A percentile compares a stretch with the other conserved stretches of the same genome.
Conservation (phyloP, 2,329 filamentous ascomycete genomes). For the Epichloe festucae region DNA sequence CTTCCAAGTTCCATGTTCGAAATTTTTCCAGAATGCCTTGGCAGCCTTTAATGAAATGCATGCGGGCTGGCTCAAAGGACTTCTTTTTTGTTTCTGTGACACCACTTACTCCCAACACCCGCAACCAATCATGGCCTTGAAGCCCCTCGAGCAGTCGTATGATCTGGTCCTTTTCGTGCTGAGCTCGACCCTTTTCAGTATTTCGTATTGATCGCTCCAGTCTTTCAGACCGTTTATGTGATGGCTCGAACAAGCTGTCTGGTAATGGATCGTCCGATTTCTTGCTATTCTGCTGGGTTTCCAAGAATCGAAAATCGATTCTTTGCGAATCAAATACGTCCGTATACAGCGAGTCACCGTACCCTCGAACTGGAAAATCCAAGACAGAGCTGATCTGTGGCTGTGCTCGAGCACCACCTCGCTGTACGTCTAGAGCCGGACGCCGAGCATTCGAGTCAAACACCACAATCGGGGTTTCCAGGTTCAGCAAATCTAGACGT, state of each 20-base stretch:
- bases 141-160: conserved; percentile 63
- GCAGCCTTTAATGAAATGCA: conserved; percentile 75
- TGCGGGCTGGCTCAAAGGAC: conserved; percentile 72
- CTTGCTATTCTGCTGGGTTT: conserved; percentile 31
- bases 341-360: conserved; percentile 42
- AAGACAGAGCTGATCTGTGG: background rate
- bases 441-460: conserved; percentile 37
- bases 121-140: conserved; percentile 84
- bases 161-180: conserved; percentile 54
- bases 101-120: conserved; percentile 77
- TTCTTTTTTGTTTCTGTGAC: conserved; percentile 82
- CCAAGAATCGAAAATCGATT: conserved; percentile 42
- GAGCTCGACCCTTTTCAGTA: conserved; percentile 49
- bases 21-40: conserved; percentile 78
- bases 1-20: conserved; percentile 73
- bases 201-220: conserved; percentile 51
- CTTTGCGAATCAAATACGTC: conserved; percentile 43
- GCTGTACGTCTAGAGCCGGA: conserved; percentile 9
- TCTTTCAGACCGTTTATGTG: conserved; percentile 46
- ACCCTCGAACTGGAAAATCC: conserved; percentile 32
- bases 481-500: conserved; percentile 54
- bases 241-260: conserved; percentile 38
- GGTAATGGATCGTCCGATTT: conserved; percentile 40
- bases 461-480: conserved; percentile 61
- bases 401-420: background rate